Evolutionary conservation across 306 rosid genomes (phyloP).

Genomic region (Hippophae gyantsensis): DNA sequence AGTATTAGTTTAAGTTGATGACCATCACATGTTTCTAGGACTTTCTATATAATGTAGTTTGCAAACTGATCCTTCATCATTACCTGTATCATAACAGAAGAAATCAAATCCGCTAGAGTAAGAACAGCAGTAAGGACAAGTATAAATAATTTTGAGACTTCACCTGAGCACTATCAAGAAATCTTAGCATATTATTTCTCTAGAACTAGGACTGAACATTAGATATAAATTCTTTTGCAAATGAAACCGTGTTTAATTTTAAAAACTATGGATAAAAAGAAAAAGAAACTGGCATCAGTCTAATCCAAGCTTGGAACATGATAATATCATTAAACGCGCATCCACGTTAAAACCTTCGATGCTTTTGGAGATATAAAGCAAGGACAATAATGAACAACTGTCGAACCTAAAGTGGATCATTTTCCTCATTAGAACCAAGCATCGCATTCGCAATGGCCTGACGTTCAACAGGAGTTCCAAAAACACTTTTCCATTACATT

Average conservation of each 20-base stretch:
- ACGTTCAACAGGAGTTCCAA: conserved; percentile 72
- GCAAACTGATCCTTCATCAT: conserved; percentile 65
- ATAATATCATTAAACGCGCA: background rate
- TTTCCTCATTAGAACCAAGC: conserved; percentile 93
- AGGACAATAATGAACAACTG: conserved; percentile 9
- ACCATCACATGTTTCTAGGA: conserved; percentile 56
- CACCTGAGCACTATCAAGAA: background rate
- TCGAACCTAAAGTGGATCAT: conserved; percentile 92
- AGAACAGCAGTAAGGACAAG: background rate
- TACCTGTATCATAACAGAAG: conserved; percentile 17
- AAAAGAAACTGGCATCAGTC: background rate
- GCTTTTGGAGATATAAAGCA: background rate
- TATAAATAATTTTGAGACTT: background rate
- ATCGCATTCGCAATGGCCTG: conserved; percentile 73
- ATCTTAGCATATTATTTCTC: background rate
- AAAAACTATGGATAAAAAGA: background rate
- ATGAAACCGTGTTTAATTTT: too few relatives aligned
- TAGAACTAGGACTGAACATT: background rate
- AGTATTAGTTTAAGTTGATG: conserved; percentile 57
- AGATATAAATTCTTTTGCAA: too few relatives aligned
- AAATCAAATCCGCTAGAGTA: background rate
- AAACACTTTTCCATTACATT: conserved; percentile 86
- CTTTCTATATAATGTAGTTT: conserved; percentile 55
- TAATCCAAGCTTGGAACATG: too few relatives aligned
- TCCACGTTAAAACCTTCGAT: background rate